phyloP scores from a whole-genome alignment of 2,329 filamentous ascomycete genomes.

The Dryadomyces sulphureus region DNA sequence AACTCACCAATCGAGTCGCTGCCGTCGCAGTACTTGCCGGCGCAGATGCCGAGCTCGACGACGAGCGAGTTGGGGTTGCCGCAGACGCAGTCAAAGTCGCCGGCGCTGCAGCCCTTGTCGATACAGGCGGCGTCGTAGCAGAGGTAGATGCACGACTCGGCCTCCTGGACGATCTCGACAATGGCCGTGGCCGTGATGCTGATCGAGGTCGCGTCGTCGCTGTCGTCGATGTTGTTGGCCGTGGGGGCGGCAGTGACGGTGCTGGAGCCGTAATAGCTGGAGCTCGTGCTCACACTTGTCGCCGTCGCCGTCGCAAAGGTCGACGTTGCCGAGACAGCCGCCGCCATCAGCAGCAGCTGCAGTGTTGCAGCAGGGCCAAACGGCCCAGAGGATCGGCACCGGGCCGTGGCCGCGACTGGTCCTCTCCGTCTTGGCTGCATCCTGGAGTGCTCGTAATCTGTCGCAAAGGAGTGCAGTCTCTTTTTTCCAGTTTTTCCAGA shows the following conservation, averaged over 20 bases:
- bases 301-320: too few relatives aligned
- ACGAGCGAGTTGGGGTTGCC: slow-evolving; percentile 12
- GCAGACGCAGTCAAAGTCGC: slow-evolving; percentile 11
- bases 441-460: too few relatives aligned
- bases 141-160: slow-evolving; percentile 9
- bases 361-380: too few relatives aligned
- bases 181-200: slow-evolving; percentile 8
- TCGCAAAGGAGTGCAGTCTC: too few relatives aligned
- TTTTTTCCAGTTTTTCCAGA: too few relatives aligned
- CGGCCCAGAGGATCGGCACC: too few relatives aligned
- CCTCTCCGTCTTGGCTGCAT: too few relatives aligned
- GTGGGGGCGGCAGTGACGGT: neutral
- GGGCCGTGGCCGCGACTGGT: too few relatives aligned
- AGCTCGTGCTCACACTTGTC: too few relatives aligned
- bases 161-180: slow-evolving; percentile 7
- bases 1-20: slow-evolving; percentile 5
- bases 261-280: neutral
- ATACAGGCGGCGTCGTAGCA: slow-evolving; percentile 10
- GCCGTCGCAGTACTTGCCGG: slow-evolving; percentile 9
- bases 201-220: slow-evolving; percentile 2
- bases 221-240: too few relatives aligned
- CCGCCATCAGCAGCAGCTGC: too few relatives aligned
- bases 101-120: slow-evolving; percentile 8
- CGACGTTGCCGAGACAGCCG: too few relatives aligned
- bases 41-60: slow-evolving; percentile 13